These are phyloP conservation scores for Glycine soja DNA, from an alignment of 306 rosid species.

Conservation along the genomic window DNA sequence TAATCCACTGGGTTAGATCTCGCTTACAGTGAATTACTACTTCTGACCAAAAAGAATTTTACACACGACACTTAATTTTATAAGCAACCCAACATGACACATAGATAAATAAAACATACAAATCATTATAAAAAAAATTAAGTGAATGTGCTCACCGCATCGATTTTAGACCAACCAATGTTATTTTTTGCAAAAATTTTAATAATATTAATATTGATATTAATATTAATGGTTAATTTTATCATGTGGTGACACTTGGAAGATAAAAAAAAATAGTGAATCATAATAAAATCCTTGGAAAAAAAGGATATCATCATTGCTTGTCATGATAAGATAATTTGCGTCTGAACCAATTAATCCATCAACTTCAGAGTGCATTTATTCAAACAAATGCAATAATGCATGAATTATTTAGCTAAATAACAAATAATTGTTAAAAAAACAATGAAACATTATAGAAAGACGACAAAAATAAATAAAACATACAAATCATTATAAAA, in stretches of 20 bases:
- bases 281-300: background rate
- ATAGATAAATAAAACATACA: too few species aligned
- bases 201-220: too few species aligned
- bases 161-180: too few species aligned
- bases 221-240: too few species aligned
- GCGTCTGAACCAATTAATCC: background rate
- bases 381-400: constrained; percentile 2
- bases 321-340: constrained; percentile 4
- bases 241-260: background rate
- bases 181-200: too few species aligned
- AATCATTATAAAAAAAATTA: too few species aligned
- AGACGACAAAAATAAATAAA: constrained; percentile 4
- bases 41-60: too few species aligned
- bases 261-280: background rate
- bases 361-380: constrained; percentile 6
- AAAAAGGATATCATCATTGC: background rate
- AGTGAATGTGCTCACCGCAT: too few species aligned
- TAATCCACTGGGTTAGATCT: too few species aligned
- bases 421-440: background rate
- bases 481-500: background rate
- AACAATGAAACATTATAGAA: background rate
- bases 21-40: too few species aligned
- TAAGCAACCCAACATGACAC: too few species aligned
- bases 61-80: too few species aligned
- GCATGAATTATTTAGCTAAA: constrained; percentile 12